Conservation (phyloP, 176 grass and related monocot genomes). For the Zoysia pacifica region DNA sequence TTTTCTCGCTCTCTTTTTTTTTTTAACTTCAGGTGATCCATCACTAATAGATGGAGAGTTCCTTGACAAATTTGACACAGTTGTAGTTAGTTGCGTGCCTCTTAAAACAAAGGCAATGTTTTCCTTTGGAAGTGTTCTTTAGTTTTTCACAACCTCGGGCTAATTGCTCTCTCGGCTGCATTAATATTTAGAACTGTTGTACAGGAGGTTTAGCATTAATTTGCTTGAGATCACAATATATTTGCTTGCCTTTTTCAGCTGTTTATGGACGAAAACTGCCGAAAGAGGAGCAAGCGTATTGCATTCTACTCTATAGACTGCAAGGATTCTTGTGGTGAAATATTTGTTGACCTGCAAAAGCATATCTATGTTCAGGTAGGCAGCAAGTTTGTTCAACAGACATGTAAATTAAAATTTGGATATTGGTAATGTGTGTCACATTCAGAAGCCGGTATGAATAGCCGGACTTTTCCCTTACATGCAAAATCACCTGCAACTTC, state of each 20-base stretch:
- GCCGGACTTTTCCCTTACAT: not conserved
- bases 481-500: not conserved
- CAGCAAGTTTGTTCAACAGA: not conserved
- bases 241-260: conserved; percentile 50
- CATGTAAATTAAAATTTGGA: not conserved
- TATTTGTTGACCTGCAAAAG: conserved; percentile 88
- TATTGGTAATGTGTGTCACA: not conserved
- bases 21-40: conserved; percentile 64
- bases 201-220: not conserved
- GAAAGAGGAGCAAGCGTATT: conserved; percentile 78
- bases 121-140: conserved; percentile 29
- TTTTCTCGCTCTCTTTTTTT: conserved; percentile 25
- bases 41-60: conserved; percentile 71
- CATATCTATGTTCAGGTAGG: conserved; percentile 79
- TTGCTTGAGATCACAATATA: conserved; percentile 2
- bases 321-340: conserved; percentile 93
- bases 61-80: conserved; percentile 82
- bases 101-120: conserved; percentile 70
- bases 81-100: conserved; percentile 73
- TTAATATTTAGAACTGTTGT: not conserved
- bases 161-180: not conserved
- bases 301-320: conserved; percentile 89
- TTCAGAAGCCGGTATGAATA: not conserved
- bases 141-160: not conserved
- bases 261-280: conserved; percentile 74